Base-by-base conservation (phyloP, 2,329 filamentous ascomycete genomes). In the Calonectria pseudoturangicola region DNA sequence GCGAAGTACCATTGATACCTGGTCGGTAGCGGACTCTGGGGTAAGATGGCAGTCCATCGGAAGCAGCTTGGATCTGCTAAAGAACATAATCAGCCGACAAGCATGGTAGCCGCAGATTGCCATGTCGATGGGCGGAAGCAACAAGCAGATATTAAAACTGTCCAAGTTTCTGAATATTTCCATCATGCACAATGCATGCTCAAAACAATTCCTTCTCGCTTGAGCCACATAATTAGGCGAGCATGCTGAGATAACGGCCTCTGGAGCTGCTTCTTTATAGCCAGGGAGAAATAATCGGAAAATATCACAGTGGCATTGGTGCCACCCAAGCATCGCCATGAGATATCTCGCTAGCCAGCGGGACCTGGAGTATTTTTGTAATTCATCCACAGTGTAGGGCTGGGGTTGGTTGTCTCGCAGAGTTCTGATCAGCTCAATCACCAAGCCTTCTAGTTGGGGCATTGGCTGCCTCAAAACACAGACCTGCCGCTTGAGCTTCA, bases 261-360 rank as follows among this genome's bases (percentile, higher is more conserved):
- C 68, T 15, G 72, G 84, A 0, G 84, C 83, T 0, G 84, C 83
- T 69, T 86, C 85, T 12, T 79, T 81, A 64, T 84, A 86, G 7
- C 82, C 82, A 2, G 79, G 76, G 2, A 86, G 74, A 2, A 85
- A 78, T 25, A 85, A 78, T 8, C 85, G 81, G 69, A 85, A 85
- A 8, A 86, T 63, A 63, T 86, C 85, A 72, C 83, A 85, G 54
- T 85, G 81, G 12, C 81, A 82, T 43, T 86, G 84, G 28, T 85
- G 83, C 74, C 72, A 74, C 2, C 74, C 72, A 16, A 78, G 33
- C 10, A 72, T 66, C 33, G 70, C 54, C 9, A 66, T n/a, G 3
- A 78, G n/a, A 28, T 72, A 76, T 18, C 76, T 66, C 9, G 54
- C 28, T 8, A 79, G 65, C 75, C 77, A 79, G 1, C 73, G 72